Evolutionary conservation across 139 green algal genomes (phyloP).

Genomic region (Chlorella sp.): DNA sequence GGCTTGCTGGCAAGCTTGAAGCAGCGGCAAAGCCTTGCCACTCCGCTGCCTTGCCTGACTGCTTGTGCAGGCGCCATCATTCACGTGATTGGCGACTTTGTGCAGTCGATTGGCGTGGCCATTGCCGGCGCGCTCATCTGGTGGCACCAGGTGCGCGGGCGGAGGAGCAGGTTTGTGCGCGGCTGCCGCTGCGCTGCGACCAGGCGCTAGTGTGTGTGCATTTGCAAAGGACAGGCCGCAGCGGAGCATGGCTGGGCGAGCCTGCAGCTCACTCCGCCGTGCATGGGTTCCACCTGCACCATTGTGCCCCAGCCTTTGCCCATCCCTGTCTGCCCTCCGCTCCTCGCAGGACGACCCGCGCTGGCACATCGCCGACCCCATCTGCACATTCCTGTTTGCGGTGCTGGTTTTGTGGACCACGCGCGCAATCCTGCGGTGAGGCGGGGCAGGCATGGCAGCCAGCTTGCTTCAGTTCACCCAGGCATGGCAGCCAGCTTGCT

Average conservation of each 20-base stretch:
- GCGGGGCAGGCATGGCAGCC: no score
- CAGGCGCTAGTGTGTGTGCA: no score
- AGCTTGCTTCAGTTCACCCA: no score
- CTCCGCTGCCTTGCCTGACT: background rate
- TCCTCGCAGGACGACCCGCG: constrained; percentile 62
- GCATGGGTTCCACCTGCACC: no score
- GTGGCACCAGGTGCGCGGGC: constrained; percentile 67
- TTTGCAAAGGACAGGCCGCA: no score
- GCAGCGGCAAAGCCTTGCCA: background rate
- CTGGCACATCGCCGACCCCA: constrained; percentile 79
- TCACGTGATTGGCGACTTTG: constrained; percentile 93
- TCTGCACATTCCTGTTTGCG: constrained; percentile 96
- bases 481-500: no score
- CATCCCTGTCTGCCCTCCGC: background rate
- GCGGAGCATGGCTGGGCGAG: no score
- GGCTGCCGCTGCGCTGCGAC: background rate
- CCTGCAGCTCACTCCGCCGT: no score
- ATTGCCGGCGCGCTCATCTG: constrained; percentile 91
- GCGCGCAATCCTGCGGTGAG: constrained; percentile 64
- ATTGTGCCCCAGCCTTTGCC: no score
- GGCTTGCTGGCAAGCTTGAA: no score
- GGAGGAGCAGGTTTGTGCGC: background rate
- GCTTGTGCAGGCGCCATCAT: constrained; percentile 80
- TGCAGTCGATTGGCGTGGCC: constrained; percentile 91
- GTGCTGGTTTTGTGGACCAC: constrained; percentile 91